Evolutionary conservation across 2,329 filamentous ascomycete species (phyloP).

Genomic region (Aureobasidium sp.): DNA sequence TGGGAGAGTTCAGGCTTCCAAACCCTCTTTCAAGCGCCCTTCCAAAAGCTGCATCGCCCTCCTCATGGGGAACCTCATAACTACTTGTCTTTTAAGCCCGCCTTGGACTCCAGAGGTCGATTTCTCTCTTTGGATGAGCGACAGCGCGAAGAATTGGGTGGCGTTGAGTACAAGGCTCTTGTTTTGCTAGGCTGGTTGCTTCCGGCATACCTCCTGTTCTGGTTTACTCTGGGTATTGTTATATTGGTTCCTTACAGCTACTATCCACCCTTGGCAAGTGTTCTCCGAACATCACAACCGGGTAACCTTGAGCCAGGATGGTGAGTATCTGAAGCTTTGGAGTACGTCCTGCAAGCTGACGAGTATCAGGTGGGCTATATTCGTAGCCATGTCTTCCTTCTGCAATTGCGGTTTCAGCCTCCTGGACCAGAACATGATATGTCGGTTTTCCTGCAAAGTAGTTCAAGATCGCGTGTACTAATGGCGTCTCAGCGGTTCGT

Average conservation of each 20-base stretch:
- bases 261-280: constrained; percentile 12
- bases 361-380: constrained; percentile 17
- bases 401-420: constrained; percentile 34
- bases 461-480: background rate
- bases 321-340: background rate
- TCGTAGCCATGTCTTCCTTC: constrained; percentile 29
- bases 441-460: background rate
- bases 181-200: constrained; percentile 57
- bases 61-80: constrained; percentile 8
- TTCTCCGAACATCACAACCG: constrained; percentile 18
- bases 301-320: constrained; percentile 28
- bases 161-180: constrained; percentile 89
- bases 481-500: constrained; percentile 28
- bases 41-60: background rate
- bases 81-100: constrained; percentile 30
- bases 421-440: constrained; percentile 28
- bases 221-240: constrained; percentile 21
- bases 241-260: constrained; percentile 20
- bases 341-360: background rate
- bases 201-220: constrained; percentile 26
- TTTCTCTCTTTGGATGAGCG: constrained; percentile 60
- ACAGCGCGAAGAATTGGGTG: constrained; percentile 87
- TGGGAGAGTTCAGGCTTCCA: background rate
- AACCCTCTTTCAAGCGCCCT: background rate
- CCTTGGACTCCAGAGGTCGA: constrained; percentile 26